A percentile compares a stretch with the other conserved stretches of the same genome.
Evolutionary conservation across 805 yeast genomes (phyloP).

Genomic region (Phaffomyces antillensis): DNA sequence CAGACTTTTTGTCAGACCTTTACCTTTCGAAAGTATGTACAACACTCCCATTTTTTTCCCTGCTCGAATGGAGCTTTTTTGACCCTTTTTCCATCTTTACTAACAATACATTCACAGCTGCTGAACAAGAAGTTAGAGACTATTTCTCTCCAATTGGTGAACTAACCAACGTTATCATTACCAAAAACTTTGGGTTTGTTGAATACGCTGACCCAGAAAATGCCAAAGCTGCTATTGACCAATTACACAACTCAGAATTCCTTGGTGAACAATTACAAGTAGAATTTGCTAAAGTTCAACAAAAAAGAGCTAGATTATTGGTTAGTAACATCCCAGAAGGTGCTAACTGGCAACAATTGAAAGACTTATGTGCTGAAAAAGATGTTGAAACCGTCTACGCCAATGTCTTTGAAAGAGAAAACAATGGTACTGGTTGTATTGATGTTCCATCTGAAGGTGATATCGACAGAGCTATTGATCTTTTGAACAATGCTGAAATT

Average conservation of each 20-base stretch:
- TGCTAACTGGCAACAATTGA: slow-evolving; percentile 81
- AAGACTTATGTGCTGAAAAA: slow-evolving; percentile 83
- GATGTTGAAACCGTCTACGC: slow-evolving; percentile 57
- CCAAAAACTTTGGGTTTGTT: slow-evolving; percentile 85
- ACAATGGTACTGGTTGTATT: slow-evolving; percentile 39
- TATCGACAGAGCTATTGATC: slow-evolving; percentile 64
- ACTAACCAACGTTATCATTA: slow-evolving; percentile 56
- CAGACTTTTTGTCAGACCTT: slow-evolving; percentile 55
- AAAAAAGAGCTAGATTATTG: slow-evolving; percentile 69
- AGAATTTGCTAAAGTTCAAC: slow-evolving; percentile 34
- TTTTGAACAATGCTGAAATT: slow-evolving; percentile 63
- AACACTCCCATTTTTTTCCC: not conserved
- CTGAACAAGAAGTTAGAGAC: slow-evolving; percentile 57
- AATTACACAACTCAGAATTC: slow-evolving; percentile 64
- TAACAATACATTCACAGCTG: slow-evolving; percentile 16
- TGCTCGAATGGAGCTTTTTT: too few relatives aligned
- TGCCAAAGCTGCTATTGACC: slow-evolving; percentile 69
- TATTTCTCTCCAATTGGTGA: slow-evolving; percentile 63
- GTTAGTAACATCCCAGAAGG: slow-evolving; percentile 66
- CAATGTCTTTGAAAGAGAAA: slow-evolving; percentile 38
- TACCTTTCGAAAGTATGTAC: slow-evolving; percentile 36
- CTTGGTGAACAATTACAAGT: slow-evolving; percentile 44
- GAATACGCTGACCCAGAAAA: slow-evolving; percentile 71
- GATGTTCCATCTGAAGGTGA: slow-evolving; percentile 59
- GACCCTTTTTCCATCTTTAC: too few relatives aligned